Base-by-base conservation (phyloP, 306 rosid species). In the Aeschynomene evenia region DNA sequence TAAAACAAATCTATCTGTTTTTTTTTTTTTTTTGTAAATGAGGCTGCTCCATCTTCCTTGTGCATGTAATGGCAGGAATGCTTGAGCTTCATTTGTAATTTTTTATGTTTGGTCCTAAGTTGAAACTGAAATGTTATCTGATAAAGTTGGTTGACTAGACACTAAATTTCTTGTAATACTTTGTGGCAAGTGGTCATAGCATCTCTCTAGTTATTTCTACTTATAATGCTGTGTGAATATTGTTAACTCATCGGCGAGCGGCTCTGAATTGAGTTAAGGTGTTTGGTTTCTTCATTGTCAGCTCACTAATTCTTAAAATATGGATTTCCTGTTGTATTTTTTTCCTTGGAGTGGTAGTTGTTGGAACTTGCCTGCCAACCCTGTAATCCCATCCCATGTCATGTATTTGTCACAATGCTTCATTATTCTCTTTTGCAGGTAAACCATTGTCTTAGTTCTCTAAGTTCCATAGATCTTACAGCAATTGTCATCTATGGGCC, bases 231-330 rank as follows among this genome's bases (percentile, higher is more conserved):
- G 26, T 43, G 4, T 11, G 9, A 12, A 26, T 63, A 14, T 26
- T 73, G 39, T 37, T 29, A 19, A 28, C 5, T 37, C 39, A 40
- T 63, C 50, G 16, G 16, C 19, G 37, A 5, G 46, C 48, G 6
- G 4, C 66, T 48, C 10, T 16, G 52, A 33, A 19, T 45, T 63
- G 63, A 67, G 14, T 66, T 49, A 68, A 21, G 33, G 34, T 53
- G 72, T 39, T 77, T 53, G 53, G 36, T 70, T 62, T 77, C 43
- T 52, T 9, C 53, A 53, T 45, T 48, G 40, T 61, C 56, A 62
- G 26, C 40, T 66, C 23, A 57, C 54, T 24, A 36, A 42, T 51
- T 40, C 20, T 13, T 66, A 20, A 15, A 31, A 51, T 34, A 6
- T 61, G 39, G n/a, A 15, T 24, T 54, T 68, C 20, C 31, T 6